phyloP scores from a whole-genome alignment of 495 filamentous ascomycete genomes.

The Sabuloglossum arenarium region DNA sequence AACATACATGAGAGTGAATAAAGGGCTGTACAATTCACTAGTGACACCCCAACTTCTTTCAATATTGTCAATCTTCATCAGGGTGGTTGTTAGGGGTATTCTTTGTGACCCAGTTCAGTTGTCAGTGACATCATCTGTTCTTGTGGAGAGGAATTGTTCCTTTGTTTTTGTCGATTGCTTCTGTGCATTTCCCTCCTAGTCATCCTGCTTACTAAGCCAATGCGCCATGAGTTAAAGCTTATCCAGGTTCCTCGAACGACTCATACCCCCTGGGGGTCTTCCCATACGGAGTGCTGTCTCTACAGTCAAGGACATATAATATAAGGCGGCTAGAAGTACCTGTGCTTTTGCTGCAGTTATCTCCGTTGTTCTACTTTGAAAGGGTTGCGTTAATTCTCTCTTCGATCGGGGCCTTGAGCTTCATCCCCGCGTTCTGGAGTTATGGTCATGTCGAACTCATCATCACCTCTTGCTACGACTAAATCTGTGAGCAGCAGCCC shows the following conservation, averaged over 20 bases:
- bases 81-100: too few relatives aligned
- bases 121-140: too few relatives aligned
- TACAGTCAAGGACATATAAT: background rate
- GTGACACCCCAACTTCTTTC: too few relatives aligned
- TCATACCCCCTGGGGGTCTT: background rate
- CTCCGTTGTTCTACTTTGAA: background rate
- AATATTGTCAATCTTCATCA: too few relatives aligned
- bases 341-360: background rate
- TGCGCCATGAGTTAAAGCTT: background rate
- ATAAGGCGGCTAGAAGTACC: background rate
- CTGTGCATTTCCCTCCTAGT: too few relatives aligned
- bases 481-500: slow-evolving; percentile 3
- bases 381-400: background rate
- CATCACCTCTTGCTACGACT: background rate
- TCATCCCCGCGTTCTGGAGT: background rate
- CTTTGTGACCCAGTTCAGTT: too few relatives aligned
- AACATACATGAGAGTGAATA: too few relatives aligned
- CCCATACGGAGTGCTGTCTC: background rate
- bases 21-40: too few relatives aligned
- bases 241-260: background rate
- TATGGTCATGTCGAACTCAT: slow-evolving; percentile 2
- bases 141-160: too few relatives aligned
- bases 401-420: background rate
- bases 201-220: background rate
- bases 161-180: background rate